Evolutionary conservation across 202 grass and related monocot genomes (phyloP).

Genomic region (Zizania palustris): DNA sequence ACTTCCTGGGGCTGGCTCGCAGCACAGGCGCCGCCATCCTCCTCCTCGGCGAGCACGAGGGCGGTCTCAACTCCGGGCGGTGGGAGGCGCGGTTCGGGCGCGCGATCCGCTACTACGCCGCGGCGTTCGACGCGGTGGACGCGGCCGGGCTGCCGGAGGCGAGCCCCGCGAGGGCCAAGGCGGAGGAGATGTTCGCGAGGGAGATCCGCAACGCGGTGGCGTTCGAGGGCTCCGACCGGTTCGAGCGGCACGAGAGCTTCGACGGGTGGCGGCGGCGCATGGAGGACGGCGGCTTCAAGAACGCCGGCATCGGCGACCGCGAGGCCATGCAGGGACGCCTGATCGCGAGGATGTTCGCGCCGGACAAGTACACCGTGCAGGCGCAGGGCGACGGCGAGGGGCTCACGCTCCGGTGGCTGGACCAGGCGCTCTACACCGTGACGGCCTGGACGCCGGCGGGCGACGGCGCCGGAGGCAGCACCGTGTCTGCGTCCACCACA

Average conservation of each 20-base stretch:
- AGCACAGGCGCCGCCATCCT: conserved; percentile 69
- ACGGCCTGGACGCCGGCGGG: conserved; percentile 65
- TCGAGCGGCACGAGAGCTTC: conserved; percentile 85
- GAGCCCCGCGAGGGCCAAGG: conserved; percentile 64
- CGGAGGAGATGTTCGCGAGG: conserved; percentile 89
- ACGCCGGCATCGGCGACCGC: conserved; percentile 60
- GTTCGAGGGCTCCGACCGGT: conserved; percentile 62
- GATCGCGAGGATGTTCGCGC: conserved; percentile 79
- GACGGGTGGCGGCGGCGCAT: conserved; percentile 57
- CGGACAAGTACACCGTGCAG: conserved; percentile 65
- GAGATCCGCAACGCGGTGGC: conserved; percentile 85
- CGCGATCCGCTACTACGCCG: conserved; percentile 67
- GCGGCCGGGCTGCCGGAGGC: conserved; percentile 34
- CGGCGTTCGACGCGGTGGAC: conserved; percentile 72
- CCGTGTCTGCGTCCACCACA: conserved; percentile 68
- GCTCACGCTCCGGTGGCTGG: conserved; percentile 76
- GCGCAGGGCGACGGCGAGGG: conserved; percentile 60
- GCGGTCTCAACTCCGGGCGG: conserved; percentile 44
- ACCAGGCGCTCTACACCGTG: conserved; percentile 81
- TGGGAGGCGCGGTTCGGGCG: conserved; percentile 71
- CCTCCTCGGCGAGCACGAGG: conserved; percentile 77
- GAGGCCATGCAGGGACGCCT: conserved; percentile 78
- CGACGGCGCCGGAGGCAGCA: conserved; percentile 65
- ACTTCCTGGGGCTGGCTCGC: conserved; percentile 67
- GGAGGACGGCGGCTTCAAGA: conserved; percentile 69